Base-by-base conservation (phyloP, 1,284 basidiomycete genomes). In the Ganoderma lucidum region DNA sequence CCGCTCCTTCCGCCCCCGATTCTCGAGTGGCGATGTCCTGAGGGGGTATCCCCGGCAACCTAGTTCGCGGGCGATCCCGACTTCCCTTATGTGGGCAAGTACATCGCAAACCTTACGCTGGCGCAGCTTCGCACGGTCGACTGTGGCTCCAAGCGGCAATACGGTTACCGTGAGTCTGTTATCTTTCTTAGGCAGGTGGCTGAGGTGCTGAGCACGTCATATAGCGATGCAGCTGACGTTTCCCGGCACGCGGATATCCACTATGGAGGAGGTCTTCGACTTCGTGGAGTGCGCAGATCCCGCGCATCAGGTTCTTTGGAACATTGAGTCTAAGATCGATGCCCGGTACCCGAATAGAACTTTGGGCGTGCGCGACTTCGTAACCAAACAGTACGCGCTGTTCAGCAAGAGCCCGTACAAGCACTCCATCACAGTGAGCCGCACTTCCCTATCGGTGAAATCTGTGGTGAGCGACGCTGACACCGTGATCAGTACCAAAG, bases 241-340 rank as follows among this genome's bases (percentile, higher is more conserved):
- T 75, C 88, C 92, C 0, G 87, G 88, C 17, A 88, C 89, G 37
- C 89, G 86, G 69, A 88, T 95, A 66, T 88, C 92, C 6, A 94
- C 93, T 1, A 80, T 95, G 42, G 79, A 84, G 72, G 92, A 95
- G 79, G 81, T 94, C 14, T 94, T 95, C 75, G 87, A 89, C 62
- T 94, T 95, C 75, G 91, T 88, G 9, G 83, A 85, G 60, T 95
- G 93, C 74, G 90, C 87, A 3, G 93, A 93, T 75, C 86, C 87
- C 1, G 77, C 83, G 39, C 87, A 86, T 67, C 78, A 83, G 55
- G 84, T 94, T 30, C 80, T 84, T 41, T 93, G 89, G 86, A 94
- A 95, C 77, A 92, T 95, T 70, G 93, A 95, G 80, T 92, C 90
- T 55, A 95, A 95, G 80, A 86, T 94, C 68, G 85, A 94, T 74